A percentile compares a stretch with the other conserved stretches of the same genome.
Evolutionary conservation across 495 filamentous ascomycete genomes (phyloP).

Genomic region (Parachaetomium inaequale): DNA sequence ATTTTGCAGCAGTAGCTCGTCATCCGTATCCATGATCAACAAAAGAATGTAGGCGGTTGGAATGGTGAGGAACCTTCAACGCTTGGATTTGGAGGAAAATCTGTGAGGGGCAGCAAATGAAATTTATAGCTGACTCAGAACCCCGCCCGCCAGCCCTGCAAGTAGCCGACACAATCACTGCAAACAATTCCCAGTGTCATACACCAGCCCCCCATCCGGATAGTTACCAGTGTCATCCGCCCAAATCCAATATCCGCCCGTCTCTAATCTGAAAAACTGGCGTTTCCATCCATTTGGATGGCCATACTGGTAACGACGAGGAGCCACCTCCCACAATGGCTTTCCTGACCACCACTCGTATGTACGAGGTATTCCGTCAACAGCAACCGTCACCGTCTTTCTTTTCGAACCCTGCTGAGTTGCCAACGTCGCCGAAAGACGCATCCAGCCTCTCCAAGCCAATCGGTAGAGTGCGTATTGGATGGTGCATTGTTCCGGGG

Average conservation of each 20-base stretch:
- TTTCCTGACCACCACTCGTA: conserved; percentile 9
- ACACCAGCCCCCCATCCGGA: conserved; percentile 2
- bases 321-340: conserved; percentile 4
- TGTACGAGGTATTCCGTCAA: conserved; percentile 4
- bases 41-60: not conserved
- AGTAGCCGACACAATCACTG: conserved; percentile 4
- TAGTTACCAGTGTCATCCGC: conserved; percentile 1
- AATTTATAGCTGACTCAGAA: not conserved
- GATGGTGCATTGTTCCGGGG: not conserved
- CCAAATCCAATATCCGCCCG: conserved; percentile 3
- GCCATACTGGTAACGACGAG: not conserved
- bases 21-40: not conserved
- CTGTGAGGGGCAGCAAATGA: conserved; percentile 6
- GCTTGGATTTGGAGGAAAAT: conserved; percentile 1
- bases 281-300: conserved; percentile 5
- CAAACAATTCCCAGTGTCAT: conserved; percentile 7
- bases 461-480: conserved; percentile 12
- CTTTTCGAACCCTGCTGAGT: conserved; percentile 6
- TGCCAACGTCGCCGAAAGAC: conserved; percentile 6
- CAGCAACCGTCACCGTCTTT: not conserved
- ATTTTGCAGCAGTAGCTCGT: not conserved
- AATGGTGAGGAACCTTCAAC: not conserved
- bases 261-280: conserved; percentile 6
- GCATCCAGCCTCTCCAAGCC: conserved; percentile 11
- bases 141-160: conserved; percentile 1